Conservation (phyloP, 257 asterid species). For the Forsythia viridissima region DNA sequence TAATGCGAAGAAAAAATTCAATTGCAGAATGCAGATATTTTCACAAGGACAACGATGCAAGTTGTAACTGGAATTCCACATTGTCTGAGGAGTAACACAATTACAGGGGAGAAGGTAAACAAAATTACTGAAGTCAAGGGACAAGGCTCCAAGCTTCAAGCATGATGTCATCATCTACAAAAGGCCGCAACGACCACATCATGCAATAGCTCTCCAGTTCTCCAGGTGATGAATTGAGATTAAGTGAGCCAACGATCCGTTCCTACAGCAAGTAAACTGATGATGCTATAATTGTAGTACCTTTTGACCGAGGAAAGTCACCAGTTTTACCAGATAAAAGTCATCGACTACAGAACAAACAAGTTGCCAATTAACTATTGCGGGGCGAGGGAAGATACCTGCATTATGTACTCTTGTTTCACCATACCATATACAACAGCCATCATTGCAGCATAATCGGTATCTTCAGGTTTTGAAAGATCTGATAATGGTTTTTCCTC, state of each 20-base stretch:
- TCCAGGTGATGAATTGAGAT: conserved; percentile 56
- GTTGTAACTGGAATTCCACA: not conserved
- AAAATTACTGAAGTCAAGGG: conserved; percentile 6
- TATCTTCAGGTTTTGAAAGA: conserved; percentile 41
- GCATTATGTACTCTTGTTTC: conserved; percentile 78
- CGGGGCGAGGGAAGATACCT: conserved; percentile 44
- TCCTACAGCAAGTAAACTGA: conserved; percentile 36
- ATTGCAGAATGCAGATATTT: not conserved
- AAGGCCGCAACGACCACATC: conserved; percentile 92
- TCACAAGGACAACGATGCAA: not conserved
- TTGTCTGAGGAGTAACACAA: not conserved
- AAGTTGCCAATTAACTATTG: not conserved
- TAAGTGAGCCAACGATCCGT: conserved; percentile 60
- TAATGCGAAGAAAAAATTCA: not conserved
- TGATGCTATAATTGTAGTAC: not conserved
- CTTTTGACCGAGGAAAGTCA: not conserved
- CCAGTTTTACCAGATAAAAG: not conserved
- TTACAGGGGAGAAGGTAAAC: not conserved
- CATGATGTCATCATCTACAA: conserved; percentile 67
- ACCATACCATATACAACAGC: conserved; percentile 67
- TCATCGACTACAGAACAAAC: not conserved
- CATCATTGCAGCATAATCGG: conserved; percentile 62
- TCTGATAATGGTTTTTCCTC: conserved; percentile 29
- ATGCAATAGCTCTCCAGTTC: conserved; percentile 77
- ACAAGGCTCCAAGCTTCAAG: conserved; percentile 66